Evolutionary conservation across 176 grass and related monocot genomes (phyloP).

Genomic region (Panicum miliaceum): DNA sequence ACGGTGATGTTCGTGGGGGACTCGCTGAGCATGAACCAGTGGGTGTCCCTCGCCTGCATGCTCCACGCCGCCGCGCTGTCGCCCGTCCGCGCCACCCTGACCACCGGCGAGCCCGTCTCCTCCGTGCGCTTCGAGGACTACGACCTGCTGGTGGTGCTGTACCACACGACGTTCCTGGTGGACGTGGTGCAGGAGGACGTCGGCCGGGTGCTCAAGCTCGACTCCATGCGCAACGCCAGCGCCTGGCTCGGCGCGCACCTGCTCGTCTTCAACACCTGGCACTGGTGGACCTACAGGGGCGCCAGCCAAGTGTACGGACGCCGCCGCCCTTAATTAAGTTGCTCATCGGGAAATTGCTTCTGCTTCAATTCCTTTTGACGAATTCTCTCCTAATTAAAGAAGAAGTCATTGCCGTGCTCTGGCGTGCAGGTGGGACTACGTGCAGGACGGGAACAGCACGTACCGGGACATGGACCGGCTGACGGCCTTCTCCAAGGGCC

Average conservation of each 20-base stretch:
- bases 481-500: slow-evolving; percentile 54
- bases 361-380: too few species aligned
- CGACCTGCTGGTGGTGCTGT: slow-evolving; percentile 39
- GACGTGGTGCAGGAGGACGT: slow-evolving; percentile 43
- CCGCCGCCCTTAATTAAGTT: too few species aligned
- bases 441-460: slow-evolving; percentile 44
- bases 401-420: too few species aligned
- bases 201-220: slow-evolving; percentile 57
- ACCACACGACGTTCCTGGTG: slow-evolving; percentile 58
- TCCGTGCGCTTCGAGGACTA: slow-evolving; percentile 65
- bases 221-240: slow-evolving; percentile 37
- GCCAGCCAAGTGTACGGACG: slow-evolving; percentile 47
- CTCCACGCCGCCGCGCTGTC: slow-evolving; percentile 52
- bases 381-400: neutral
- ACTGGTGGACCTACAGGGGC: slow-evolving; percentile 66
- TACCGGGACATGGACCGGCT: slow-evolving; percentile 59
- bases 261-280: slow-evolving; percentile 72
- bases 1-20: slow-evolving; percentile 84
- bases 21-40: slow-evolving; percentile 77
- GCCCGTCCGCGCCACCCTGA: slow-evolving; percentile 15
- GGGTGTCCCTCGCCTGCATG: slow-evolving; percentile 67
- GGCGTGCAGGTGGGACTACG: slow-evolving; percentile 61
- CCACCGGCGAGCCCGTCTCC: slow-evolving; percentile 3
- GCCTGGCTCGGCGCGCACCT: slow-evolving; percentile 56
- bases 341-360: too few species aligned